Evolutionary conservation across 768 basidiomycete genomes (phyloP), one percentile per base, ranked within the genome.

Genomic region (Gyrodon lividus): DNA sequence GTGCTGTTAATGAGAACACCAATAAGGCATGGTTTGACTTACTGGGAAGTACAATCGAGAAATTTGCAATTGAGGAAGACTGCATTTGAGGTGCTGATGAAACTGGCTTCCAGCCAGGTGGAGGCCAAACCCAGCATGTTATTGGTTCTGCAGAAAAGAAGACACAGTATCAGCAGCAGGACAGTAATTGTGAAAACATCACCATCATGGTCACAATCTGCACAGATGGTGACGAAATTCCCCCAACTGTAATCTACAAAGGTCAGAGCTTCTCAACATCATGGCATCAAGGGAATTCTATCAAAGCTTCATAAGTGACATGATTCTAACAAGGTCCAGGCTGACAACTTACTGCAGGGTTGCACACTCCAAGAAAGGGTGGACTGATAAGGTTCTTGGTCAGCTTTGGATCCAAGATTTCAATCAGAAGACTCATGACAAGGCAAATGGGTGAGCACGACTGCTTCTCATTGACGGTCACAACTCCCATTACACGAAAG

Each of bases 391-490:
- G 2, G 67, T 70, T 45, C 69, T 77, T 43, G 71, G 71, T 7
- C 44, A 64, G 8, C 59, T 60, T 10, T 77, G 68, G 63, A 67
- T 77, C 28, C 63, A 75, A 52, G 50, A 70, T 17, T 80, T 77
- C 51, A 69, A 78, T 34, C 43, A 51, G n/a, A 56, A 68, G 34
- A 80, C 76, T 16, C 41, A 56, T 9, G 61, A 54, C 10, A 75
- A 75, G 51, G 68, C 68, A 2, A 49, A 39, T 16, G 70, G 69
- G 5, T 37, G 59, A 13, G 46, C 53, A 19, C 59, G 68, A 2
- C 52, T 75, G 5, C 73, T 79, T 17, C 54, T 72, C n/a, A 65
- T 79, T n/a, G 74, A 79, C 63, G 75, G 78, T 9, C 78, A 80
- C 46, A 67, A 59, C 46, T 76, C 73, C 2, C 77, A 79, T 51